A percentile compares a stretch with the other conserved stretches of the same genome.
phyloP scores from a whole-genome alignment of 2,329 filamentous ascomycete species.

The Arthrobotrys sphaeroides region DNA sequence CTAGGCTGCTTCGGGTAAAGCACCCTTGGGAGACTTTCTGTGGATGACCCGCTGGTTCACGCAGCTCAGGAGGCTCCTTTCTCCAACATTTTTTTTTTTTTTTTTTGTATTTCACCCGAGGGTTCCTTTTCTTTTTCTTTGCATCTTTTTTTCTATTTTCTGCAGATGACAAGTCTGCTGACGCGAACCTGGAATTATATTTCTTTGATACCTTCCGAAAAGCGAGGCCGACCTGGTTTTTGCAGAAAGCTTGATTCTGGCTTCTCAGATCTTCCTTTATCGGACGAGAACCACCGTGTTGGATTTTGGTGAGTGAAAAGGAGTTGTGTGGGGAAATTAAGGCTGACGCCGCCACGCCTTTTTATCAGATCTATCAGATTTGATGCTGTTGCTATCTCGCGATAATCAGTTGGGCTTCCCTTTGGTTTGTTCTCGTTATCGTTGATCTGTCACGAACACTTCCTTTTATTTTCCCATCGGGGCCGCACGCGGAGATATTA shows the following conservation, averaged over 20 bases:
- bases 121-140: constrained; percentile 16
- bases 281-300: constrained; percentile 35
- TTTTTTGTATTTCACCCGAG: neutral
- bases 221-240: constrained; percentile 32
- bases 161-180: neutral
- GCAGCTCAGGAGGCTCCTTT: constrained; percentile 31
- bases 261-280: constrained; percentile 20
- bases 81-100: constrained; percentile 16
- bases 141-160: constrained; percentile 12
- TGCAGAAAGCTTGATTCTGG: constrained; percentile 42
- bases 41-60: constrained; percentile 26
- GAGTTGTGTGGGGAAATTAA: constrained; percentile 52
- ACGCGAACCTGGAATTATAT: constrained; percentile 26
- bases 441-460: constrained; percentile 4
- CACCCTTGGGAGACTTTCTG: constrained; percentile 3
- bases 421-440: constrained; percentile 2
- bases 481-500: neutral
- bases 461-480: neutral
- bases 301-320: constrained; percentile 47
- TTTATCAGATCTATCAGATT: constrained; percentile 54
- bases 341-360: constrained; percentile 32
- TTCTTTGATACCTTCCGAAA: constrained; percentile 49
- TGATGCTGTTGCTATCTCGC: constrained; percentile 25
- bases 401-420: constrained; percentile 29
- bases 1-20: constrained; percentile 50